Base-by-base conservation (phyloP, 345 rosid species). In the Hypericum androsaemum region DNA sequence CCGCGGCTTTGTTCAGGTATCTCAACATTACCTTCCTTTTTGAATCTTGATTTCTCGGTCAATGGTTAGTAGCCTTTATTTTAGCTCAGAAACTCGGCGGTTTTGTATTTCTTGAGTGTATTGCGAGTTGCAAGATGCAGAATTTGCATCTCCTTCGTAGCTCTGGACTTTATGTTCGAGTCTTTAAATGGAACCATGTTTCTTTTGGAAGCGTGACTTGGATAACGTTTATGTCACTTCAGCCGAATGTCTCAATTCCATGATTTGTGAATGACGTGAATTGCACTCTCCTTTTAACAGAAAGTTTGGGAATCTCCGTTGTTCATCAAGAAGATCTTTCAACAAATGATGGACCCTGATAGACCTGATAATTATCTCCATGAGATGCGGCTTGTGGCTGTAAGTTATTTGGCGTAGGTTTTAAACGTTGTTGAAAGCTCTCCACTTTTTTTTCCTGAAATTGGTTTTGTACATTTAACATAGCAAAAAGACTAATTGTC, bases 341-440 rank as follows among this genome's bases (percentile, higher is more conserved):
- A 53, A 47, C 74, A 64, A 39, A 62, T 89, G 69, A 81, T 89
- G 89, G 94, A 89, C 78, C 88, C 97, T 11, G 94, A 86, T 72
- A 53, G 68, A 6, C 72, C 71, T 51, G 63, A 63, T 40, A 62
- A 75, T 8, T 69, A 72, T 63, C 67, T 84, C 64, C 64, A 64
- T 13, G 88, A 81, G 69, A 77, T 81, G 57, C 88, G 89, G 54
- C 62, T 83, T 59, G 64, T 83, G 67, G 94, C 87, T 56, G 97
- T 84, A 76, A 72, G 84, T 68, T 58, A 53, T 13, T 53, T 28
- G 7, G 38, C 10, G 7, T 32, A 4, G 6, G 39, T 28, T 35
- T 3, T 50, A 5, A 0, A n/a, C 5, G 5, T 17, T 11, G 17
- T 51, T 36, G 0, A 50, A 35, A 28, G 40, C 16, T n/a, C n/a